Evolutionary conservation across 2,329 filamentous ascomycete species (phyloP), one percentile per base, ranked within the genome.

Genomic region (Ascochyta rabiei): DNA sequence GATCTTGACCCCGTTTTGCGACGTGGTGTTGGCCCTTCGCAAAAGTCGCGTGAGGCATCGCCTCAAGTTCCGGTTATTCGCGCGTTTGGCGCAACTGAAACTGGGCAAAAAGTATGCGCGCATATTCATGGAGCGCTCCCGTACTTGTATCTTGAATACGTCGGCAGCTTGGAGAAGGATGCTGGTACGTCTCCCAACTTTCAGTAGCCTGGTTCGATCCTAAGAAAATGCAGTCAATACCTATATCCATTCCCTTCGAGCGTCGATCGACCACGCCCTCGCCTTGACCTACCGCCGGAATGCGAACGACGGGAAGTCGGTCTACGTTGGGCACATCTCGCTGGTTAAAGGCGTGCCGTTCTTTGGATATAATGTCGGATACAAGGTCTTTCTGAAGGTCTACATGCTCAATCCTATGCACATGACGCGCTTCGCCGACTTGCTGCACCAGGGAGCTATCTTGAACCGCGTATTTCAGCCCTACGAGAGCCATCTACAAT

Each of bases 81-180:
- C 61, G 84, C 96, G 10, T 99, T 98, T 76, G 95, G 95, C 0
- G 88, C 92, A 3, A 97, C 93, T 0, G 91, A 96, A 73, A 95
- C 91, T 0, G 95, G 95, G 0, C 93, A 98, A 76, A 97, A 96
- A 71, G 91, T 97, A 15, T 97, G 95, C 77, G 91, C 91, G 26
- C 95, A 99, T 78, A 86, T 99, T 51, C 95, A 98, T 75, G 95
- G 96, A 56, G 92, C 91, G 19, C 93, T 99, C 67, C 95, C 95
- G 1, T 99, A 99, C 71, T 80, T 98, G n/a, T 98, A 92, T 72
- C 81, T 99, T 51, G 89, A 93, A 73, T 96, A 96, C 73, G 80
- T 83, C 42, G 92, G 90, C 19, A 84, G 83, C 63, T 75, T 95
- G 56, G 81, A 81, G 35, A 79, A 82, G 9, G 83, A 89, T 59